Percentiles rank a stretch among this genome's conserved stretches.
These are phyloP conservation scores for Melastoma malabathricum DNA, from an alignment of 345 rosid genomes.

Conservation along the genomic window DNA sequence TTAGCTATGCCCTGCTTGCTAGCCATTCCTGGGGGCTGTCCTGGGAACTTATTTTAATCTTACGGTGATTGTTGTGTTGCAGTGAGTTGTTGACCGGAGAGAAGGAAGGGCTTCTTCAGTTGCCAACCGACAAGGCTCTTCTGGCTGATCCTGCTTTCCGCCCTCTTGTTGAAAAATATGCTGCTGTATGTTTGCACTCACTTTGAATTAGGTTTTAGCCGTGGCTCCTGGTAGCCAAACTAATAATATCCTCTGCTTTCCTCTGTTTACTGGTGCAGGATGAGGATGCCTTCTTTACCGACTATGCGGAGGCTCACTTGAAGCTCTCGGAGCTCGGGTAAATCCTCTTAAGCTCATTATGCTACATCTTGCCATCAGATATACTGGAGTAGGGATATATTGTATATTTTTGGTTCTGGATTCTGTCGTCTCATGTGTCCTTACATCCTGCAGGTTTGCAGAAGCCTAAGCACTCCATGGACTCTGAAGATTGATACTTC, in stretches of 20 bases:
- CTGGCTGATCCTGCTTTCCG: conserved; percentile 71
- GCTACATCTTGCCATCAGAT: background rate
- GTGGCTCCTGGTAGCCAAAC: background rate
- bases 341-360: background rate
- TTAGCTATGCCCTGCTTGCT: background rate
- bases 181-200: conserved; percentile 28
- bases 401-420: background rate
- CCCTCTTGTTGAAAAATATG: conserved; percentile 74
- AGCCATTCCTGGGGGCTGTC: background rate
- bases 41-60: background rate
- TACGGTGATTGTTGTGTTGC: background rate
- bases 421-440: background rate
- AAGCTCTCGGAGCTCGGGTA: conserved; percentile 97
- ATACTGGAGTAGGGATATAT: background rate
- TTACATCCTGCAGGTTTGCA: conserved; percentile 10
- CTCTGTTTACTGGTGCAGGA: conserved; percentile 24
- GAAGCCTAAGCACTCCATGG: conserved; percentile 7
- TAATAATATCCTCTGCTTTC: background rate
- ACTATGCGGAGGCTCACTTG: conserved; percentile 64
- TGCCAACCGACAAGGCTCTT: conserved; percentile 78
- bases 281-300: conserved; percentile 83
- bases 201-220: background rate
- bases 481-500: background rate
- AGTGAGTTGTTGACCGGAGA: conserved; percentile 87
- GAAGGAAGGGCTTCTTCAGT: conserved; percentile 74